Evolutionary conservation across 441 rosid species (phyloP).

Genomic region (Bruguiera hainesii): DNA sequence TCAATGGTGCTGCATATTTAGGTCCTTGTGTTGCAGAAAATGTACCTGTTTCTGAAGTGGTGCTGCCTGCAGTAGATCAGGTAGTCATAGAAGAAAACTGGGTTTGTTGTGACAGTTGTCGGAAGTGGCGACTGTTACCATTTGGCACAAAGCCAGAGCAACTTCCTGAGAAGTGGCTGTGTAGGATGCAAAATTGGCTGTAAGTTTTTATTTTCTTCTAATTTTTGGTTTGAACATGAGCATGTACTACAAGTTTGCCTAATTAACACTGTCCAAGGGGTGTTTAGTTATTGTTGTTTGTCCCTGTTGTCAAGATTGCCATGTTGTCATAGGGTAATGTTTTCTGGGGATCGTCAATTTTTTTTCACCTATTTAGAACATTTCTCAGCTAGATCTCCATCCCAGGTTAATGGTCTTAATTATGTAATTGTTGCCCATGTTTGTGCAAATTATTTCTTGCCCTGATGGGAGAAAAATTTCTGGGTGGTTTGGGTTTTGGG

Average conservation of each 20-base stretch:
- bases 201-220: slow-evolving; percentile 38
- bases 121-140: slow-evolving; percentile 82
- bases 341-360: background rate
- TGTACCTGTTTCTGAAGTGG: slow-evolving; percentile 35
- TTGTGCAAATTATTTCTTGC: background rate
- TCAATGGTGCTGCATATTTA: slow-evolving; percentile 12
- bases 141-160: slow-evolving; percentile 48
- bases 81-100: slow-evolving; percentile 66
- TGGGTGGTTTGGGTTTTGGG: background rate
- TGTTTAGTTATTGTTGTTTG: background rate
- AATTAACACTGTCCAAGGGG: background rate
- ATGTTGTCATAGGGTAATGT: background rate
- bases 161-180: slow-evolving; percentile 84
- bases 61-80: slow-evolving; percentile 37
- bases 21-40: slow-evolving; percentile 13
- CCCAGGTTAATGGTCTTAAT: background rate
- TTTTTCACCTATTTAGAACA: background rate
- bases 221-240: background rate
- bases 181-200: slow-evolving; percentile 89
- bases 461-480: too few relatives aligned
- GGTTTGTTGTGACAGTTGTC: slow-evolving; percentile 85
- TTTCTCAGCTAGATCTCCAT: background rate
- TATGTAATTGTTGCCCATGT: background rate
- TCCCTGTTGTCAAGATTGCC: background rate
- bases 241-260: background rate